Percentiles rank a stretch among this genome's conserved stretches.
phyloP scores from a whole-genome alignment of 371 early-diverging fungal species.

The Blastocladiella emersonii region DNA sequence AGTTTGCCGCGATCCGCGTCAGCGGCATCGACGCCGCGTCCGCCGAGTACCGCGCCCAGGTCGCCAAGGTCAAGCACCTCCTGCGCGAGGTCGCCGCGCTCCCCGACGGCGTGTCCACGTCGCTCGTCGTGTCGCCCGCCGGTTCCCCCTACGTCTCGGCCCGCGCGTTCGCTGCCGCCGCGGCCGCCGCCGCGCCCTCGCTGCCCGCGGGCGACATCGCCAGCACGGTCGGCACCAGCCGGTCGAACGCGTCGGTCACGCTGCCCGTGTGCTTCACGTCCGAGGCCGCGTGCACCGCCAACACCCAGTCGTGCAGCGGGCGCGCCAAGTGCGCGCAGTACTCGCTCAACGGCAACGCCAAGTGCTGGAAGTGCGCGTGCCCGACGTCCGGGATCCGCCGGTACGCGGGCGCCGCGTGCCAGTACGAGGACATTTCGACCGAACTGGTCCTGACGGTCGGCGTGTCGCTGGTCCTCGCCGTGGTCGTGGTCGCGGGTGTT shows the following conservation, averaged over 20 bases:
- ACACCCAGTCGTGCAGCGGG: not conserved
- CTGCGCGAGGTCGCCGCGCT: not conserved
- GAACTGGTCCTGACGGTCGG: not conserved
- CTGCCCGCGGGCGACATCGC: not conserved
- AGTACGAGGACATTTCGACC: not conserved
- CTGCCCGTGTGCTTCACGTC: not conserved
- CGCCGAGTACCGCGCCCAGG: not conserved
- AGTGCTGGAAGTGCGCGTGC: not conserved
- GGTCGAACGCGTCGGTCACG: not conserved
- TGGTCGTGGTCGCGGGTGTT: not conserved
- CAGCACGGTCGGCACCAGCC: not conserved
- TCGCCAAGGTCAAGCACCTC: not conserved
- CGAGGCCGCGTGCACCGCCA: not conserved
- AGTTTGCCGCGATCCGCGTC: not conserved
- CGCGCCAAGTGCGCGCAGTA: not conserved
- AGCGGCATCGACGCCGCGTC: not conserved
- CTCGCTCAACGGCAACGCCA: not conserved
- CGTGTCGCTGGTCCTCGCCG: not conserved
- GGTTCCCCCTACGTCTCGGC: not conserved
- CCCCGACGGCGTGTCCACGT: not conserved
- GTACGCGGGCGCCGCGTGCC: not conserved
- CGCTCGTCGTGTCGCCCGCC: not conserved
- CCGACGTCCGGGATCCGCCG: not conserved
- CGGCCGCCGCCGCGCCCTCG: not conserved
- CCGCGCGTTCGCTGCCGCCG: not conserved